Evolutionary conservation across 805 yeast genomes (phyloP).

Genomic region (Ogataea allantospora): DNA sequence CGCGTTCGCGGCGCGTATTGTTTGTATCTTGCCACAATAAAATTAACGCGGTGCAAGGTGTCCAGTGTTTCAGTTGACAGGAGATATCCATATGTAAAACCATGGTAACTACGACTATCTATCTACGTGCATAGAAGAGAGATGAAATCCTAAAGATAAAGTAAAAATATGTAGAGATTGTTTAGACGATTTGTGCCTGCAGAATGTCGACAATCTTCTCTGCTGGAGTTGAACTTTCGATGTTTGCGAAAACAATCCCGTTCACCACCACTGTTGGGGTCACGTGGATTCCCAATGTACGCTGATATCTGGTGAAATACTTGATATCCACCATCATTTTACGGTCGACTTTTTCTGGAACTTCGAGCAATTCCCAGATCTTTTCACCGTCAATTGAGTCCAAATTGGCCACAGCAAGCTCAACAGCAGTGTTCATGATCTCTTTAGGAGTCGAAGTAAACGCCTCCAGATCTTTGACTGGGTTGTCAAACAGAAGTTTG

Average conservation of each 20-base stretch:
- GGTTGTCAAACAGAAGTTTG: slow-evolving; percentile 52
- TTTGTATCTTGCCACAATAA: slow-evolving; percentile 5
- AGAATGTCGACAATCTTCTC: slow-evolving; percentile 44
- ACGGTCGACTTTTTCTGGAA: slow-evolving; percentile 32
- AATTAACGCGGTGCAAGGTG: slow-evolving; percentile 17
- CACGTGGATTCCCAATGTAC: slow-evolving; percentile 81
- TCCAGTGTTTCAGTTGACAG: slow-evolving; percentile 12
- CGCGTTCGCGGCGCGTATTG: slow-evolving; percentile 14
- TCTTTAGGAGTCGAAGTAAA: slow-evolving; percentile 53
- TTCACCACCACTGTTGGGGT: slow-evolving; percentile 76
- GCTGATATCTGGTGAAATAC: slow-evolving; percentile 66
- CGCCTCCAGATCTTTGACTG: slow-evolving; percentile 62
- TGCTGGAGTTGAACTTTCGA: slow-evolving; percentile 61
- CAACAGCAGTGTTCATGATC: slow-evolving; percentile 51
- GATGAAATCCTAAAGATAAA: too few relatives aligned
- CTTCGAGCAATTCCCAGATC: slow-evolving; percentile 34
- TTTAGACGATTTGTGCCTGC: slow-evolving; percentile 20
- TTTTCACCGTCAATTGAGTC: slow-evolving; percentile 35
- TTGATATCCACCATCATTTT: slow-evolving; percentile 60
- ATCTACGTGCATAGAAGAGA: too few relatives aligned
- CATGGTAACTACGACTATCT: too few relatives aligned
- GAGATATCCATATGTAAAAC: not conserved
- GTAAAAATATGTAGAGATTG: not conserved
- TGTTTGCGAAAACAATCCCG: slow-evolving; percentile 56
- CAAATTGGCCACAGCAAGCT: slow-evolving; percentile 39